Evolutionary conservation across 2,329 filamentous ascomycete species (phyloP).

Genomic region (Didymella sp.): DNA sequence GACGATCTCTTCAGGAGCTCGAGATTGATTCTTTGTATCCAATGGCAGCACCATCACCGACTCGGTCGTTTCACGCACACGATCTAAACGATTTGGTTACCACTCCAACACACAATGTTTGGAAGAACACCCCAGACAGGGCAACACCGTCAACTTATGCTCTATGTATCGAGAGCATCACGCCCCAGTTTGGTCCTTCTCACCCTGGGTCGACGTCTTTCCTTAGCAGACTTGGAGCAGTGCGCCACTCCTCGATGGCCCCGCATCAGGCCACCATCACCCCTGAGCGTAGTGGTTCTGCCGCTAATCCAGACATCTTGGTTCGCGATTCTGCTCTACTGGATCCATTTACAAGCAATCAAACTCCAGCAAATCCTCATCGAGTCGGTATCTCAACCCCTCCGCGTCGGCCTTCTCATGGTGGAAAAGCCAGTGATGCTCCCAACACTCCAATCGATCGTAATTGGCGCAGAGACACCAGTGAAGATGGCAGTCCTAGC

Average conservation of each 20-base stretch:
- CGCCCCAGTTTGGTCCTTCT: background rate
- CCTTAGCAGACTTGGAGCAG: background rate
- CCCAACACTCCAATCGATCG: background rate
- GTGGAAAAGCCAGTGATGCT: background rate
- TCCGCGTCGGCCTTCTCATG: background rate
- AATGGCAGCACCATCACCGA: background rate
- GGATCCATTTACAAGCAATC: too few relatives aligned
- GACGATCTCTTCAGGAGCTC: background rate
- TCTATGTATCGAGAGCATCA: background rate
- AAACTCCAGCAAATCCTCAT: too few relatives aligned
- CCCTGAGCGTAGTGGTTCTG: too few relatives aligned
- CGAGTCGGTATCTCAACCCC: background rate
- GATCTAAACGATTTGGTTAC: background rate
- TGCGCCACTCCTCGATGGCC: too few relatives aligned
- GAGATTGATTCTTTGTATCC: background rate
- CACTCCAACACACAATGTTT: background rate
- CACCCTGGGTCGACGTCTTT: background rate
- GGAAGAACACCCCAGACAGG: background rate
- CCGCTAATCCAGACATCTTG: too few relatives aligned
- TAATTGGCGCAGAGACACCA: background rate
- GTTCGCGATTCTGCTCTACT: too few relatives aligned
- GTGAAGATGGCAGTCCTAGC: background rate
- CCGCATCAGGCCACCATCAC: too few relatives aligned
- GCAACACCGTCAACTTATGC: background rate
- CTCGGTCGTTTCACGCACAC: background rate